These are phyloP conservation scores for Hypoxylon sp. DNA, from an alignment of 2,329 filamentous ascomycete species.

Conservation along the genomic window DNA sequence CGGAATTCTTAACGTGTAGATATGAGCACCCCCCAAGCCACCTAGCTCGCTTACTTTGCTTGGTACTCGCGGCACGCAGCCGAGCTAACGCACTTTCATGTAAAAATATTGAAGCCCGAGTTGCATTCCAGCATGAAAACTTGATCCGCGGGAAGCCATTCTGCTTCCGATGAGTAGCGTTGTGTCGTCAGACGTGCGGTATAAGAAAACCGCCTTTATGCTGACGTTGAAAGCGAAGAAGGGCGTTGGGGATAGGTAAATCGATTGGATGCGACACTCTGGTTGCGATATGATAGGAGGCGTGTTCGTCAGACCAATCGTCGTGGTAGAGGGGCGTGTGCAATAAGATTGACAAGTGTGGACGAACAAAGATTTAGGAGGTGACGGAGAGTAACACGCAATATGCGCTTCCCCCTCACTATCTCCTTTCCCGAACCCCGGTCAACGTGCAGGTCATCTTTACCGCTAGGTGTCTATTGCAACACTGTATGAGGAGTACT, in stretches of 20 bases:
- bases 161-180: no score
- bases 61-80: constrained; percentile 21
- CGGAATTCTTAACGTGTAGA: constrained; percentile 28
- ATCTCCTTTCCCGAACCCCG: no score
- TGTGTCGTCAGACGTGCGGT: no score
- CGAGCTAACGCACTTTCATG: constrained; percentile 17
- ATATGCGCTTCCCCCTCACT: no score
- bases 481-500: background rate
- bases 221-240: background rate
- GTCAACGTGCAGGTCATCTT: no score
- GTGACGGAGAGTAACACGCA: no score
- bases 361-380: no score
- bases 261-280: background rate
- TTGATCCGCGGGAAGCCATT: background rate
- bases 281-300: no score
- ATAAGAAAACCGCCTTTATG: background rate
- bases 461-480: background rate
- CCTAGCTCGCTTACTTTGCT: background rate
- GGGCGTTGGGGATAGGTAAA: background rate
- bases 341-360: background rate
- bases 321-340: background rate
- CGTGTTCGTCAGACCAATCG: background rate
- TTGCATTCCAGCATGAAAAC: constrained; percentile 20
- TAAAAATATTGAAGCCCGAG: constrained; percentile 22
- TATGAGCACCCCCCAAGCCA: constrained; percentile 7